Base-by-base conservation (phyloP, 2,329 filamentous ascomycete genomes). In the Pyrenochaeta sp. region DNA sequence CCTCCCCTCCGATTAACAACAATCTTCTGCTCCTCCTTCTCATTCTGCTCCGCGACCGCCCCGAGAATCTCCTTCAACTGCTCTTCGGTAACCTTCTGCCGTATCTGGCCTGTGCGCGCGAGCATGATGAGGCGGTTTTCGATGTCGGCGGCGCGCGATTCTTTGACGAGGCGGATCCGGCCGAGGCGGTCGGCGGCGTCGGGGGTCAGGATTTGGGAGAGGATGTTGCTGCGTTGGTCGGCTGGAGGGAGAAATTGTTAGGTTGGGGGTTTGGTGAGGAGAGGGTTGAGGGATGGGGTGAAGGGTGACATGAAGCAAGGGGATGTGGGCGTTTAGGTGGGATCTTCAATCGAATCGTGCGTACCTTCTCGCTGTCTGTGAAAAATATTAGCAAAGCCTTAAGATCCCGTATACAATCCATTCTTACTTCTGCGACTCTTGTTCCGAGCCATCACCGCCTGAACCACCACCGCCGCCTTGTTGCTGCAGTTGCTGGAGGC, bases 121-220 rank as follows among this genome's bases (percentile, higher is more conserved):
- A 99, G 83, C 85, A 87, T 91, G 72, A 99, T 92, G 43, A 99
- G 82, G 36, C 93, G 77, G 79, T 95, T 92, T 78, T 99, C 94
- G 44, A 99, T 84, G 65, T 96, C 91, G 50, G 81, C 83, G 23
- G 94, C 94, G 63, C 94, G 89, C 60, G 87, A 86, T 70, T 92
- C 90, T 76, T 97, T 97, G 67, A 99, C 94, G 48, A 99, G 85
- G 22, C 93, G 88, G 75, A 99, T 97, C 56, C 94, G 90, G 44
- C 90, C 90, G 1, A 99, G 82, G 10, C 94, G 89, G 76, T 99
- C 94, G 48, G 90, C 89, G 13, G 94, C 94, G 67, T 93, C 90
- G 57, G 94, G 94, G 63, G 92, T 87, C 51, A 99, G 89, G 77
- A 99, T 97, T 74, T 97, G 94, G 60, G 82, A 83, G 51, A 99